phyloP scores from a whole-genome alignment of 805 yeast species.

The Pichia thaimueangensis region DNA sequence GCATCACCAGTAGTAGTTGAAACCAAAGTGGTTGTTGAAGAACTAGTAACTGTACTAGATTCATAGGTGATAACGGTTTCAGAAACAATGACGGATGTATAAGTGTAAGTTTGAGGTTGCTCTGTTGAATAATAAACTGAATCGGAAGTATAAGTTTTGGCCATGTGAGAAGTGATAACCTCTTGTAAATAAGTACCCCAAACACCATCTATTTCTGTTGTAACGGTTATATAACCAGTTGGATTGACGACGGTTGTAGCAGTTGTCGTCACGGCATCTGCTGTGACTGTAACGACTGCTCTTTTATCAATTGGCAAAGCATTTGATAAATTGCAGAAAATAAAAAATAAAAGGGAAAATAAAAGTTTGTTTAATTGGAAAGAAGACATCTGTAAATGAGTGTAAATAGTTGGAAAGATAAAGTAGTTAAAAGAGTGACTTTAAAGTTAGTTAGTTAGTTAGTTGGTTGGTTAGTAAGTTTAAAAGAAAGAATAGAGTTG shows the following conservation, averaged over 20 bases:
- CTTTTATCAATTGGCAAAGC: conserved; percentile 18
- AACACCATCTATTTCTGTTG: conserved; percentile 17
- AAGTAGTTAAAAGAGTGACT: conserved; percentile 5
- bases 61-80: conserved; percentile 2
- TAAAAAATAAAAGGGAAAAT: background rate
- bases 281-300: conserved; percentile 25
- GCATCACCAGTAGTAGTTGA: background rate
- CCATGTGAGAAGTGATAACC: conserved; percentile 26
- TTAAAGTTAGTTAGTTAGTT: background rate
- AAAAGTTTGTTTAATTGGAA: background rate
- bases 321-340: conserved; percentile 1
- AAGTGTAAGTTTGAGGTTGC: conserved; percentile 5
- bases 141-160: conserved; percentile 17
- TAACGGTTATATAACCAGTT: conserved; percentile 16
- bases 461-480: background rate
- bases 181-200: conserved; percentile 18
- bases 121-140: conserved; percentile 1
- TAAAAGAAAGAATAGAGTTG: conserved; percentile 8
- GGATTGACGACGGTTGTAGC: conserved; percentile 16
- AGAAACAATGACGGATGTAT: conserved; percentile 6
- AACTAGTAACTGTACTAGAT: conserved; percentile 5
- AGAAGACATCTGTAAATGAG: background rate
- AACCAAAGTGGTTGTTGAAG: conserved; percentile 25
- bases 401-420: conserved; percentile 6
- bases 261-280: conserved; percentile 21